Evolutionary conservation across 1,284 basidiomycete species (phyloP), one percentile per base, ranked within the genome.

Genomic region (Microbotryum lychnidis-dioicae): DNA sequence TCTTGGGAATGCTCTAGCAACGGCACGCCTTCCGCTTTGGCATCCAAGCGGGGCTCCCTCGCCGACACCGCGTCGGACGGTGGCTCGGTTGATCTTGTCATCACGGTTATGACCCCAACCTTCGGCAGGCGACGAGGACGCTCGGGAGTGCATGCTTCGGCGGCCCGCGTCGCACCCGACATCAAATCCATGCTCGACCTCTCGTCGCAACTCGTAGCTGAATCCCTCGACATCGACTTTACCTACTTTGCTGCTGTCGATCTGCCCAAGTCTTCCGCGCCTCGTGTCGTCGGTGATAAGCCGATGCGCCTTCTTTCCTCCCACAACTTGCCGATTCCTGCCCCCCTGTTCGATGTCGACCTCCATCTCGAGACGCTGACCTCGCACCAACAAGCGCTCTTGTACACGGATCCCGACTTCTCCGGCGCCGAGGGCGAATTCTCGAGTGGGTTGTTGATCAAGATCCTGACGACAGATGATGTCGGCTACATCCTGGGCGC

Each of bases 211-310:
- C 62, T 68, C 50, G 52, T 68, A 45, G 61, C 56, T 50, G 62
- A 63, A 21, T 57, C 54, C 1, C 61, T 68, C 58, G 64, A 66
- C 25, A 54, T 68, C 51, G 67, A 68, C 47, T 68, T 63, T 37
- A 25, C 56, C 10, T 67, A 62, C 53, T 16, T 45, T n/a, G 31
- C 52, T 8, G 55, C 50, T 29, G 25, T 59, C 21, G 45, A 54
- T 27, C 50, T 59, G 9, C 57, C 57, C 4, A 20, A 29, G 5
- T 53, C 51, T 2, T 18, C 27, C 2, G 25, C 51, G 23, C 25
- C 51, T 25, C 51, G 29, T 16, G 33, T 31, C 49, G 53, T 54
- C 21, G 33, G 51, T 48, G 55, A 54, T 16, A 46, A 21, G 31
- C 54, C 61, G 18, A 18, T 66, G 16, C 55, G 54, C 7, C 49